These are phyloP conservation scores for Ophioceras dolichostomum DNA, from an alignment of 2,329 filamentous ascomycete genomes.

Conservation along the genomic window DNA sequence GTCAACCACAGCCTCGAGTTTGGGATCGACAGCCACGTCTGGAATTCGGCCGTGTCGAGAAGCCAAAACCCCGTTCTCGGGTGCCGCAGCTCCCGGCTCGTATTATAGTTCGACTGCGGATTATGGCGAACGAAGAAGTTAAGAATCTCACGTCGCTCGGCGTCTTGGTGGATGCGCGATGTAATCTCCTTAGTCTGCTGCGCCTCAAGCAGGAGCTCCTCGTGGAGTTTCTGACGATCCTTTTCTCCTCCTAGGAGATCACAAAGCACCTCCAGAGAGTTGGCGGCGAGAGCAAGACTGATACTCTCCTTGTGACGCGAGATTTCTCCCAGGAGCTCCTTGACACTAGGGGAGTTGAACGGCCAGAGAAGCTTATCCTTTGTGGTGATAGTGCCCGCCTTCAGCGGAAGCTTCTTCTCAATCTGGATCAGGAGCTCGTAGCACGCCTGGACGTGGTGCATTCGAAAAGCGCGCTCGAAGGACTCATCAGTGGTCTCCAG, in stretches of 20 bases:
- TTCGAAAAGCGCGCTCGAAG: not conserved
- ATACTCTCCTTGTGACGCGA: conserved; percentile 1
- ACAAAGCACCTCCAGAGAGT: not conserved
- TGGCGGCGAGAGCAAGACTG: not conserved
- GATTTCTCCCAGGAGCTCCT: not conserved
- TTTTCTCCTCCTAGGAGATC: not conserved
- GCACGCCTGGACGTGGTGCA: not conserved
- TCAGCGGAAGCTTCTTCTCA: not conserved
- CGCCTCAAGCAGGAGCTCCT: not conserved
- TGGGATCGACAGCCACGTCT: not conserved
- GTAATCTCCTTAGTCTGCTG: not conserved
- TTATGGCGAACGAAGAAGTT: not conserved
- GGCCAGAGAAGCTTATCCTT: not conserved
- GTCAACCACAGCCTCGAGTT: not conserved
- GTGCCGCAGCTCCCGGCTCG: not conserved
- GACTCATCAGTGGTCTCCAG: not conserved
- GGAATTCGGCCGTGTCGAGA: not conserved
- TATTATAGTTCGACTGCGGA: not conserved
- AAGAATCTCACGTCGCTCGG: not conserved
- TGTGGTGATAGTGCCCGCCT: not conserved
- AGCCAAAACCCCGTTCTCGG: not conserved
- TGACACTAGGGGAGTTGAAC: not conserved
- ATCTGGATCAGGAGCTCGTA: not conserved
- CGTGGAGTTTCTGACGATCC: not conserved
- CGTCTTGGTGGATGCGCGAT: not conserved